Evolutionary conservation across 305 asterid species (phyloP).

Genomic region (Plantago lanceolata): DNA sequence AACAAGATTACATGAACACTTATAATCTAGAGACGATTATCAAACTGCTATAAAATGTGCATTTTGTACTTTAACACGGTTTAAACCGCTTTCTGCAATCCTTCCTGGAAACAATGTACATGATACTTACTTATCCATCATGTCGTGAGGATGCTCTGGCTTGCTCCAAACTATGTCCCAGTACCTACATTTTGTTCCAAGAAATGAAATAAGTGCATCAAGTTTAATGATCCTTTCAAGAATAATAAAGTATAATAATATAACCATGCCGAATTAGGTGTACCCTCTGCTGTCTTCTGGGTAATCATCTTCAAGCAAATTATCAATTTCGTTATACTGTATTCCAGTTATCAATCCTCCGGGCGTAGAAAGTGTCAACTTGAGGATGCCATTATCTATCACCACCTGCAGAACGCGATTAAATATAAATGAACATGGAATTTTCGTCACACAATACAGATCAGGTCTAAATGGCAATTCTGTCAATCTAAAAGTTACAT

Average conservation of each 20-base stretch:
- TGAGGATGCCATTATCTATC: constrained; percentile 59
- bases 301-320: constrained; percentile 48
- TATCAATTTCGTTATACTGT: constrained; percentile 53
- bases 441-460: neutral
- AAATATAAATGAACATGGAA: too few relatives aligned
- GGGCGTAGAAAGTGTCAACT: constrained; percentile 52
- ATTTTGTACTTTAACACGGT: neutral
- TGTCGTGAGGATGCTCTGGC: constrained; percentile 27
- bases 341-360: constrained; percentile 55
- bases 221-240: too few relatives aligned
- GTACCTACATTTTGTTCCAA: constrained; percentile 38
- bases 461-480: neutral
- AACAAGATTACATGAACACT: neutral
- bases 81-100: neutral
- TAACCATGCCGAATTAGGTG: neutral
- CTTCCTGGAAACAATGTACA: neutral
- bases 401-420: constrained; percentile 53
- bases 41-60: neutral
- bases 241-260: too few relatives aligned
- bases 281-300: constrained; percentile 59
- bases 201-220: neutral
- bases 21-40: neutral
- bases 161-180: constrained; percentile 81
- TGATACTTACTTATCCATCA: constrained; percentile 50
- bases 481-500: neutral